Base-by-base conservation (phyloP, 352 stramenopile genomes). In the Phytophthora sp. region DNA sequence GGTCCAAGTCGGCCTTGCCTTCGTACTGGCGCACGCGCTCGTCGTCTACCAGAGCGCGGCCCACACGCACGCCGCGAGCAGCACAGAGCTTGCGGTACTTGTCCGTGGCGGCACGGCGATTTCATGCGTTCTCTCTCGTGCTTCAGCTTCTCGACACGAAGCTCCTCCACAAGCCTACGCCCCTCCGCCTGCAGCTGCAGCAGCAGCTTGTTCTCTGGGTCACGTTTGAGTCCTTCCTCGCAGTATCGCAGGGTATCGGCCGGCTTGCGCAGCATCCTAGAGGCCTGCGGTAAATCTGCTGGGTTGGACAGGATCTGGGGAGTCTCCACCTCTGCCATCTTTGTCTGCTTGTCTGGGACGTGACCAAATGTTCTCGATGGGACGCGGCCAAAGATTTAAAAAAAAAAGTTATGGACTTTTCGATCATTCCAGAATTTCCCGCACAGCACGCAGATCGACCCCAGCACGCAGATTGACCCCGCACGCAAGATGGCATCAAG, bases 191-290 rank as follows among this genome's bases (percentile, higher is more conserved):
- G 76, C 45, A 96, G 61, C 42, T 82, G 77, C 16, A 92, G 57
- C 41, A 95, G 70, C 44, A 91, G 63, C 49, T 94, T 95, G 74
- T 93, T 94, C 45, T 80, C 73, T 13, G 84, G 77, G 49, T 96
- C 88, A 50, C 73, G 67, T 51, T 91, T 84, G 4, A 96, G 66
- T 24, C 85, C 88, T 66, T 89, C 79, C n/a, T 68, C 64, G 60
- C 85, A 93, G 67, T 95, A 96, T 5, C 85, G 86, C 49, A 96
- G 66, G 31, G 86, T 94, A 35, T 96, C 88, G 11, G 80, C 74
- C 0, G 86, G 79, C 38, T 90, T 91, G 35, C 86, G 86, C 18
- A 96, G 75, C 80, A 94, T 78, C 15, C 81, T 63, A 26, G 86
- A 94, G 16, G 88, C 86, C 69, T 94, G n/a, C n/a, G n/a, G n/a